Base-by-base conservation (phyloP, 2,329 filamentous ascomycete species). In the Harringtonia aguacate region DNA sequence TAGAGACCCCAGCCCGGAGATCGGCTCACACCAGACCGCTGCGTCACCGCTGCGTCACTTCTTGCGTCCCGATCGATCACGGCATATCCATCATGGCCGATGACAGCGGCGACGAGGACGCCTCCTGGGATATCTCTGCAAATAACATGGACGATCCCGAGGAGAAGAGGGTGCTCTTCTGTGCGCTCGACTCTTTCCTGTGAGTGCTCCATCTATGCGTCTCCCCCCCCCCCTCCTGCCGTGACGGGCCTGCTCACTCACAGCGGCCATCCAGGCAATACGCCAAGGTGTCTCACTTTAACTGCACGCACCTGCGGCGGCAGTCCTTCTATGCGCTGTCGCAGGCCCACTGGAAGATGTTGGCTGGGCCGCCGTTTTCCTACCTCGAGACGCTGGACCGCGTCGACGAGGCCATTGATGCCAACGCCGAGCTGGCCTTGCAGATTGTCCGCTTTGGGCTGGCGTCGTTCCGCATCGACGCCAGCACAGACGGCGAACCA, bases 261-360 rank as follows among this genome's bases (percentile, higher is more conserved):
- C 12, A 27, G 17, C 29, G 24, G 6, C 43, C n/a, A n/a, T n/a
- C n/a, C 53, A 94, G 87, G 44, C 85, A 89, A 63, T 95, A 95
- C 61, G 81, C 85, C 51, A 84, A 81, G 55, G 77, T 80, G 21
- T 84, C 89, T 6, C 90, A 97, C 61, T 84, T 84, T 66, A 94
- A 94, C 62, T 82, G 85, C 51, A 97, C 90, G 5, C 90, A 97
- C 61, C 74, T 89, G 17, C 82, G 92, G 20, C 81, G 94, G 24
- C 88, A 92, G 61, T 84, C 87, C 14, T 95, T 98, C 64, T 98
- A 97, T 61, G 85, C 88, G 9, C 72, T 98, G 7, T 87, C 90
- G 1, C 79, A 82, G 46, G 69, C 74, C 2, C 89, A 98, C 60
- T 92, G 87, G 80, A 76, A 84, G 56, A 73, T 94, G 57, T 75